phyloP scores from a whole-genome alignment of 495 filamentous ascomycete species.

The Aspergillus avenaceus region DNA sequence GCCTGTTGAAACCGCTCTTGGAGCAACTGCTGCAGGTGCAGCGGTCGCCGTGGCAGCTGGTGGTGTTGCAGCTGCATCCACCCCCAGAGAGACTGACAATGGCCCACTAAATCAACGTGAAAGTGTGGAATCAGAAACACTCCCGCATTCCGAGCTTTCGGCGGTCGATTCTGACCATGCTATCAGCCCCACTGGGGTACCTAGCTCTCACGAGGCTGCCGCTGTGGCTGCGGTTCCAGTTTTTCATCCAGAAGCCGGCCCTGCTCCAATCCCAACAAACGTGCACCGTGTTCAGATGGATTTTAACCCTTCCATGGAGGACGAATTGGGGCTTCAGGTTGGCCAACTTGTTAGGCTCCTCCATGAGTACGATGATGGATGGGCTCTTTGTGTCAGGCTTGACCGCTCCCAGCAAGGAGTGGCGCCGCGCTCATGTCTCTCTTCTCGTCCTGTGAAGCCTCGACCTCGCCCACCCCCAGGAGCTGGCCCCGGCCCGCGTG shows the following conservation, averaged over 20 bases:
- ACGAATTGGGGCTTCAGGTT: slow-evolving; percentile 75
- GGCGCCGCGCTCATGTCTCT: slow-evolving; percentile 88
- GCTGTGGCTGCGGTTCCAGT: slow-evolving; percentile 26
- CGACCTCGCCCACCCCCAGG: slow-evolving; percentile 56
- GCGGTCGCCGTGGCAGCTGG: slow-evolving; percentile 32
- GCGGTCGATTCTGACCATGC: slow-evolving; percentile 15
- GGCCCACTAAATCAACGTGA: slow-evolving; percentile 18
- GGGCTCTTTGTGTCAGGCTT: slow-evolving; percentile 89
- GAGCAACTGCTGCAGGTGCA: slow-evolving; percentile 36
- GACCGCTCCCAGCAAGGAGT: slow-evolving; percentile 92
- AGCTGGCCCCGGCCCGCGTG: slow-evolving; percentile 42
- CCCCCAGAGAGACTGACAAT: slow-evolving; percentile 35
- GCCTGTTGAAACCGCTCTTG: slow-evolving; percentile 1
- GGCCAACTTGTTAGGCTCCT: slow-evolving; percentile 83
- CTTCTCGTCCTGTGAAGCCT: slow-evolving; percentile 87
- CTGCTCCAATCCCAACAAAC: slow-evolving; percentile 40
- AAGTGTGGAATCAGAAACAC: slow-evolving; percentile 16
- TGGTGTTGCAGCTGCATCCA: slow-evolving; percentile 29
- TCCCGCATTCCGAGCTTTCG: slow-evolving; percentile 11
- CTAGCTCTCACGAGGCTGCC: slow-evolving; percentile 31
- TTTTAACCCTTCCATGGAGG: slow-evolving; percentile 87
- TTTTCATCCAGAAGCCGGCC: slow-evolving; percentile 36
- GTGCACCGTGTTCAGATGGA: slow-evolving; percentile 94
- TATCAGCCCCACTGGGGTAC: slow-evolving; percentile 25
- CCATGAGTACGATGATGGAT: slow-evolving; percentile 98